These are phyloP conservation scores for Heliophila coronopifolia DNA, from an alignment of 441 rosid genomes.

Conservation along the genomic window DNA sequence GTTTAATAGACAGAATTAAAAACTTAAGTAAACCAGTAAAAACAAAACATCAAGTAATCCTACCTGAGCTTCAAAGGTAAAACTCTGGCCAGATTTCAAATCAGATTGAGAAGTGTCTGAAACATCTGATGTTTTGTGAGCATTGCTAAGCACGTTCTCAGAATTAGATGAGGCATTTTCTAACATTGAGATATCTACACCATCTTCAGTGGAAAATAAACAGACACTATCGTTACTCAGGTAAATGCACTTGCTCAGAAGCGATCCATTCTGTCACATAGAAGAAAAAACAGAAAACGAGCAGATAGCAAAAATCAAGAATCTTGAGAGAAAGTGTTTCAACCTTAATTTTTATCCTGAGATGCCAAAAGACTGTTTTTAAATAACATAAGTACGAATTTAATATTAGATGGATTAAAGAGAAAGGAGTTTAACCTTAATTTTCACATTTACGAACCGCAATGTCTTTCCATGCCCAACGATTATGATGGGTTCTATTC, in stretches of 20 bases:
- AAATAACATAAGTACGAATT: background rate
- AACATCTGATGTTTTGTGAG: conserved; percentile 36
- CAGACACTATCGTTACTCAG: conserved; percentile 94
- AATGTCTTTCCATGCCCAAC: conserved; percentile 89
- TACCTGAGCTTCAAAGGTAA: conserved; percentile 96
- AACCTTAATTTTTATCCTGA: no score
- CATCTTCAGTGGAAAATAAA: conserved; percentile 73
- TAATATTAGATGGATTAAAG: conserved; percentile 9
- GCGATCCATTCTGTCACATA: conserved; percentile 67
- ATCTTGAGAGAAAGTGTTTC: conserved; percentile 4
- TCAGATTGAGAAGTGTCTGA: conserved; percentile 43
- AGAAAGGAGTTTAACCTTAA: conserved; percentile 55
- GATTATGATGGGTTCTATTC: conserved; percentile 67
- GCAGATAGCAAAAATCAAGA: conserved; percentile 18
- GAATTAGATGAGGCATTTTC: conserved; percentile 47
- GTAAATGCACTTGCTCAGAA: conserved; percentile 78
- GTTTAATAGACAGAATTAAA: background rate
- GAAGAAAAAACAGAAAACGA: conserved; percentile 19
- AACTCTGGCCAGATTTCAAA: conserved; percentile 46
- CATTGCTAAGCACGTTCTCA: conserved; percentile 39
- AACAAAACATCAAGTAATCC: conserved; percentile 14
- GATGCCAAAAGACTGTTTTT: background rate
- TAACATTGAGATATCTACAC: conserved; percentile 65
- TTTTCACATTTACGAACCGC: conserved; percentile 81
- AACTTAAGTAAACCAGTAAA: background rate